phyloP scores from a whole-genome alignment of 2,329 filamentous ascomycete species.

The Colletotrichum higginsianum region DNA sequence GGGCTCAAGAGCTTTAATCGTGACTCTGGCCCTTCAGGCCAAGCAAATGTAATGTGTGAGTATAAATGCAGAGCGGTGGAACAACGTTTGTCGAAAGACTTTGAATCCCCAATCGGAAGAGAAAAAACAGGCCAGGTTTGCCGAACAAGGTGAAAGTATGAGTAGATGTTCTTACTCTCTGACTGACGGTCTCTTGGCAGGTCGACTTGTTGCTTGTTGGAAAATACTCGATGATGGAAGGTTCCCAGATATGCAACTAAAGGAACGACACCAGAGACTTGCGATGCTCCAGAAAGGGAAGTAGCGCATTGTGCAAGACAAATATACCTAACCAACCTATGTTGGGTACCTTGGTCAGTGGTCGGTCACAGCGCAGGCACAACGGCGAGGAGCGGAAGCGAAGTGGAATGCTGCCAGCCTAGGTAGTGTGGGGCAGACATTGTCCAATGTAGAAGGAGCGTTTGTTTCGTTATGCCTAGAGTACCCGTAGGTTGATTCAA shows the following conservation, averaged over 20 bases:
- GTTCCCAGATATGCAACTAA: constrained; percentile 4
- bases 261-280: neutral
- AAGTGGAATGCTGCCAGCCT: neutral
- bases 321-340: neutral
- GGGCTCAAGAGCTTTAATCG: neutral
- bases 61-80: neutral
- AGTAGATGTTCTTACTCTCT: neutral
- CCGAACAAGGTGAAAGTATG: neutral
- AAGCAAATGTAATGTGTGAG: neutral
- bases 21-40: neutral
- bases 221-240: neutral
- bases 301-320: neutral
- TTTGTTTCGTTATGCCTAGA: neutral
- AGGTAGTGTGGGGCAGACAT: neutral
- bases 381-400: neutral
- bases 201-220: neutral
- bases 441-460: constrained; percentile 1
- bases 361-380: neutral
- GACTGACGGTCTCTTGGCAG: too few relatives aligned
- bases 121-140: too few relatives aligned
- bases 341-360: too few relatives aligned
- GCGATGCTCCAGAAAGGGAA: neutral
- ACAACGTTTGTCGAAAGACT: neutral
- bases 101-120: neutral
- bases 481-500: neutral